phyloP scores from a whole-genome alignment of 163 green algal genomes.

The Chloromonas sp. region DNA sequence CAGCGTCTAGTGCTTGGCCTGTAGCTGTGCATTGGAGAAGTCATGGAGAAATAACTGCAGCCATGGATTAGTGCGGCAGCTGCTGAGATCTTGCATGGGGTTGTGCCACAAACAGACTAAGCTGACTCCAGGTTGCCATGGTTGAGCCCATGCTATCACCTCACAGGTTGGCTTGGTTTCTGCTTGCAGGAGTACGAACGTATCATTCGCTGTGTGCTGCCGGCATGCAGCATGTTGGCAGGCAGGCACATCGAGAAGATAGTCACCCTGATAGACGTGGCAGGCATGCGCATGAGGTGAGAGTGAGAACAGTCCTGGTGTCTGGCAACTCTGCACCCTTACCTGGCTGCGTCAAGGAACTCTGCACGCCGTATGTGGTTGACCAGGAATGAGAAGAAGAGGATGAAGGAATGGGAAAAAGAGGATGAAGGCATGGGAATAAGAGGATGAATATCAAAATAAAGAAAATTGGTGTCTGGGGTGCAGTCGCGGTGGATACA shows the following conservation, averaged over 20 bases:
- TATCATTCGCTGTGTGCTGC: constrained; percentile 68
- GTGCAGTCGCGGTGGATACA: too few species aligned
- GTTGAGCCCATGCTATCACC: background rate
- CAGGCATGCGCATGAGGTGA: constrained; percentile 39
- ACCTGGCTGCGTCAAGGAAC: too few species aligned
- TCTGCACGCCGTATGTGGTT: too few species aligned
- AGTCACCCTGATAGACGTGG: constrained; percentile 79
- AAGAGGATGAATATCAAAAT: too few species aligned
- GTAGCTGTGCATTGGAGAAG: background rate
- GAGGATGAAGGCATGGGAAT: too few species aligned
- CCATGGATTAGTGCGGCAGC: too few species aligned
- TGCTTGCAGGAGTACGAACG: constrained; percentile 65
- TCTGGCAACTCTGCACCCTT: too few species aligned
- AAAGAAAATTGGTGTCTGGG: too few species aligned
- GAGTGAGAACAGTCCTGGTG: background rate
- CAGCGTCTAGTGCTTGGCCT: too few species aligned
- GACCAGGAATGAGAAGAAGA: too few species aligned
- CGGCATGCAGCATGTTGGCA: constrained; percentile 54
- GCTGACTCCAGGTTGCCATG: background rate
- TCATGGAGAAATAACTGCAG: background rate
- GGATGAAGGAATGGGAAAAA: too few species aligned
- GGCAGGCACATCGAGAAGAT: constrained; percentile 64
- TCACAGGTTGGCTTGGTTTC: background rate
- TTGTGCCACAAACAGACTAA: background rate
- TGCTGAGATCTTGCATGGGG: background rate